Percentiles rank a stretch among this genome's conserved stretches.
Evolutionary conservation across 805 yeast genomes (phyloP).

Genomic region (Saccharomycopsis synnaedendra): DNA sequence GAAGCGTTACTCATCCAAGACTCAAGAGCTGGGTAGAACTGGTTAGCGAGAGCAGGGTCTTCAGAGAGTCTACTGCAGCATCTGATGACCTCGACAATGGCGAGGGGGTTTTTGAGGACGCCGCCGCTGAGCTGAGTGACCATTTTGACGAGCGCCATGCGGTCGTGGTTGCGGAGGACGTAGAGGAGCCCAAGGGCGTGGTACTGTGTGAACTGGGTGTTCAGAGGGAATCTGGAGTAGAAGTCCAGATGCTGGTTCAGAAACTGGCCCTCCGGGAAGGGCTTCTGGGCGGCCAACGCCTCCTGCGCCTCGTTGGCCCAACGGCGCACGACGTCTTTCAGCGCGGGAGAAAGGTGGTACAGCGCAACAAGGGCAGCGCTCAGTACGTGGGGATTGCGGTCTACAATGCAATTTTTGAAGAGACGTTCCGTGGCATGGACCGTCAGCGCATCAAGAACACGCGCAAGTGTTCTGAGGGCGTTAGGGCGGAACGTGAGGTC

Average conservation of each 20-base stretch:
- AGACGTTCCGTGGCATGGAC: constrained; percentile 90
- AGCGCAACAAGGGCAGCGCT: constrained; percentile 92
- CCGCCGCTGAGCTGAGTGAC: constrained; percentile 60
- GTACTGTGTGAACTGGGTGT: constrained; percentile 81
- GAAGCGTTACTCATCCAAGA: constrained; percentile 69
- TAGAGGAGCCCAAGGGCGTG: constrained; percentile 90
- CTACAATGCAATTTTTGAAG: constrained; percentile 87
- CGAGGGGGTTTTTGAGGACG: constrained; percentile 68
- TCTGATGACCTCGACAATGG: constrained; percentile 76
- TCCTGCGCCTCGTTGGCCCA: constrained; percentile 94
- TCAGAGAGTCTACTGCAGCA: constrained; percentile 62
- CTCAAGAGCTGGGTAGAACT: constrained; percentile 51
- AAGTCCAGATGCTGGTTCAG: constrained; percentile 17
- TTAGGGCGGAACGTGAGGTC: constrained; percentile 82
- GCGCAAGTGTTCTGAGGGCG: constrained; percentile 83
- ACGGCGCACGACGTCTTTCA: constrained; percentile 85
- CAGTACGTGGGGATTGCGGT: constrained; percentile 73
- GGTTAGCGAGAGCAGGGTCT: constrained; percentile 47
- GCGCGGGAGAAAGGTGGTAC: constrained; percentile 80
- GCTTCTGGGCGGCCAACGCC: constrained; percentile 52
- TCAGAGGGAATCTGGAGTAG: constrained; percentile 37
- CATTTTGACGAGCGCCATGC: constrained; percentile 86
- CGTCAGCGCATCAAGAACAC: constrained; percentile 82
- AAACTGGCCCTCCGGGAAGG: constrained; percentile 25
- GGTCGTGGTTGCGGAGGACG: constrained; percentile 80